phyloP scores from a whole-genome alignment of 306 rosid genomes.

The Abrus pulchellus region DNA sequence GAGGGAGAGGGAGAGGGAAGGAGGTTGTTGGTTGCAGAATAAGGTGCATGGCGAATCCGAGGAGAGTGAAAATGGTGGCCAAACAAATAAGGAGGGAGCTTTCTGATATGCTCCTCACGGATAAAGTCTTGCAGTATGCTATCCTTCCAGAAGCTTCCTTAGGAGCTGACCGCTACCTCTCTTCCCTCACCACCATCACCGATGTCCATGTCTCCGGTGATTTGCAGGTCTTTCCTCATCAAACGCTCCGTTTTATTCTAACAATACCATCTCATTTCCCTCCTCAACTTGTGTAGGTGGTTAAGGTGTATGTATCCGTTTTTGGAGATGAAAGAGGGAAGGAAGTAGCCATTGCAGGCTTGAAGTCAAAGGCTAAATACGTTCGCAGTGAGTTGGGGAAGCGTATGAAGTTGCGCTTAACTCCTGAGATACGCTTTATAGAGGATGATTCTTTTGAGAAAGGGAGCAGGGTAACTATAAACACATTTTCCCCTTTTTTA shows the following conservation, averaged over 20 bases:
- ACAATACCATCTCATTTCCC: neutral
- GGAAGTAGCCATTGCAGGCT: slow-evolving; percentile 88
- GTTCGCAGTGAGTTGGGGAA: slow-evolving; percentile 83
- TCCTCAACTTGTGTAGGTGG: slow-evolving; percentile 62
- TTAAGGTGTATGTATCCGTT: slow-evolving; percentile 89
- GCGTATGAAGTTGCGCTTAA: slow-evolving; percentile 89
- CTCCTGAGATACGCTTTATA: slow-evolving; percentile 91
- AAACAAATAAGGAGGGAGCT: slow-evolving; percentile 91
- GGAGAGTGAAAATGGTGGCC: slow-evolving; percentile 95
- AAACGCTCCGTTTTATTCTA: neutral
- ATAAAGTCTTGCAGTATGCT: slow-evolving; percentile 77
- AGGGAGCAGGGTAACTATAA: slow-evolving; percentile 86
- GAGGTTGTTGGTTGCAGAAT: slow-evolving; percentile 39
- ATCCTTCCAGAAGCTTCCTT: slow-evolving; percentile 90
- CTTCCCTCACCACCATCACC: slow-evolving; percentile 88
- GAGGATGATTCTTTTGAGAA: slow-evolving; percentile 92
- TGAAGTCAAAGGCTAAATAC: slow-evolving; percentile 91
- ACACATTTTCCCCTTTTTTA: too few relatives aligned
- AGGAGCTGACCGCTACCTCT: slow-evolving; percentile 88
- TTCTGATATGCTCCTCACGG: slow-evolving; percentile 90
- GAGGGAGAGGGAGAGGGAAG: neutral
- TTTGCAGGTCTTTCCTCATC: slow-evolving; percentile 68
- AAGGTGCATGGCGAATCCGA: slow-evolving; percentile 88
- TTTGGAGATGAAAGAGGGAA: slow-evolving; percentile 96
- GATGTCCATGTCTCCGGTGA: slow-evolving; percentile 89